Conservation (phyloP, 2,329 filamentous ascomycete species). For the Cladosporium halotolerans region DNA sequence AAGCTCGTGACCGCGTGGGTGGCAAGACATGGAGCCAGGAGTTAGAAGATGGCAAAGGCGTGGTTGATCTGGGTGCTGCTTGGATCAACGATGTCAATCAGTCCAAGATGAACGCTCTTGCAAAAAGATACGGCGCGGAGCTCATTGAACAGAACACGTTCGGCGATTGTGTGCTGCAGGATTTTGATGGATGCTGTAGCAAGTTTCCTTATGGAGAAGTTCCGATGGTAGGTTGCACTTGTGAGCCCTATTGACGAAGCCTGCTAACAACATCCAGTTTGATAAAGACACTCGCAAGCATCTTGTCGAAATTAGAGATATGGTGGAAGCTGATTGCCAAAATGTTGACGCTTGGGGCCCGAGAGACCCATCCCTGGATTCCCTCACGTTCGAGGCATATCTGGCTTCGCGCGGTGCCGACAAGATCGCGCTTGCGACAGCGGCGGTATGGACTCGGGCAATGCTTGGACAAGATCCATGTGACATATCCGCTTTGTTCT, state of each 20-base stretch:
- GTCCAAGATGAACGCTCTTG: conserved; percentile 38
- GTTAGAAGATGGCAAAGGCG: conserved; percentile 29
- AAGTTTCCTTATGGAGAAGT: conserved; percentile 31
- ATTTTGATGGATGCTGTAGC: conserved; percentile 30
- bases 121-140: conserved; percentile 37
- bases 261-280: conserved; percentile 14
- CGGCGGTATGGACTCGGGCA: conserved; percentile 43
- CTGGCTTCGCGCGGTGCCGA: conserved; percentile 28
- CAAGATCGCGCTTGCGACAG: conserved; percentile 32
- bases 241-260: no score
- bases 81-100: conserved; percentile 57
- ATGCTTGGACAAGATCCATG: conserved; percentile 47
- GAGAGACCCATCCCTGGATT: conserved; percentile 28
- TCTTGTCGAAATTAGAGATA: conserved; percentile 31
- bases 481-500: conserved; percentile 48
- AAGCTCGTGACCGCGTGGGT: conserved; percentile 31
- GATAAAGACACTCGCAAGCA: conserved; percentile 19
- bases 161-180: conserved; percentile 41
- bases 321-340: conserved; percentile 36
- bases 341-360: conserved; percentile 23
- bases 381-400: conserved; percentile 36
- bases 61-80: conserved; percentile 50
- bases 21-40: conserved; percentile 43
- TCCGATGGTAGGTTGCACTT: conserved; percentile 19
- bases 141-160: conserved; percentile 44